These are phyloP conservation scores for Cyathus striatus DNA, from an alignment of 768 basidiomycete genomes.

Conservation along the genomic window DNA sequence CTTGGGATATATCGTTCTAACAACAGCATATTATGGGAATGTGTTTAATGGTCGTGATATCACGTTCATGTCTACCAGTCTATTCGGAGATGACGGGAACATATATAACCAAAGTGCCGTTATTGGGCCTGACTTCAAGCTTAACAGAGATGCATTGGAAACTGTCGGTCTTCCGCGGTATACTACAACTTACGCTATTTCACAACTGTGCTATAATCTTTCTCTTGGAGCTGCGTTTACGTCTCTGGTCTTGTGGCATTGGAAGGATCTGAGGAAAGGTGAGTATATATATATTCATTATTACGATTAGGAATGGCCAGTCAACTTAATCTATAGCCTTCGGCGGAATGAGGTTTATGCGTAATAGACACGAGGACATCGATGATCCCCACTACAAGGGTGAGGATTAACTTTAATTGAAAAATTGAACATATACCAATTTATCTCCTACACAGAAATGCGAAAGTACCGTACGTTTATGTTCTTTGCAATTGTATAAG, in stretches of 20 bases:
- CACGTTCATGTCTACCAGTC: conserved; percentile 42
- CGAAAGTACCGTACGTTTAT: conserved; percentile 32
- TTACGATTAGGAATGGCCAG: no score
- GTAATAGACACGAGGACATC: conserved; percentile 29
- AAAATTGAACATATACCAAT: not conserved
- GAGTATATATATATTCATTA: not conserved
- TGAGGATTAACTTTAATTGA: conserved; percentile 9
- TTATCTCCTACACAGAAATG: conserved; percentile 33
- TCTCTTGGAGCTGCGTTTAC: conserved; percentile 45
- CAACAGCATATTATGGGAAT: conserved; percentile 35
- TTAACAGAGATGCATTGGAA: conserved; percentile 22
- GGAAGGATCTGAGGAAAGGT: conserved; percentile 41
- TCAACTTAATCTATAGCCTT: conserved; percentile 23
- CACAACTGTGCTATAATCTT: conserved; percentile 45
- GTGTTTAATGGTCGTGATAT: conserved; percentile 39
- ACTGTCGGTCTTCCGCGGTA: conserved; percentile 23
- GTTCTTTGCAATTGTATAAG: not conserved
- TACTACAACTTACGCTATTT: conserved; percentile 44
- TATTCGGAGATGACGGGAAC: conserved; percentile 30
- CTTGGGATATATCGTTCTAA: conserved; percentile 39
- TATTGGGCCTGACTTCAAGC: conserved; percentile 29
- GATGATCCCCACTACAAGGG: conserved; percentile 48
- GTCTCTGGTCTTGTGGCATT: conserved; percentile 47
- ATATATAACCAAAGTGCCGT: conserved; percentile 38
- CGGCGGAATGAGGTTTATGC: conserved; percentile 33